Conservation (phyloP, 306 rosid species). For the Malus sylvestris region DNA sequence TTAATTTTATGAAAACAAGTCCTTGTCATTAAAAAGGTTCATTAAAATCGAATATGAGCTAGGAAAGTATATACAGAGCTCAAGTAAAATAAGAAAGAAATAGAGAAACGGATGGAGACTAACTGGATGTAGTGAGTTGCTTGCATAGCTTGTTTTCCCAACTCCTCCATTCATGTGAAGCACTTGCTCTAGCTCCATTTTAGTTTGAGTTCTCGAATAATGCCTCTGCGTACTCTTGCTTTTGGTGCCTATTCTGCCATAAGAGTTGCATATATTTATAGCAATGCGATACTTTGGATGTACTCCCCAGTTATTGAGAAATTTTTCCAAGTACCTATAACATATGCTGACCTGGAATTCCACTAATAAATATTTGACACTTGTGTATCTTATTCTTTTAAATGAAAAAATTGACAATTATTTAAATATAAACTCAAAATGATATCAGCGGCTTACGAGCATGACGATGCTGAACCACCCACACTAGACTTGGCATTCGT, state of each 20-base stretch:
- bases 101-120: neutral
- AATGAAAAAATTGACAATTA: too few relatives aligned
- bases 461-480: too few relatives aligned
- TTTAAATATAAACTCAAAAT: too few relatives aligned
- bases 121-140: slow-evolving; percentile 7
- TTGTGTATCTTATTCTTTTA: too few relatives aligned
- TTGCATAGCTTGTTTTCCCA: slow-evolving; percentile 6
- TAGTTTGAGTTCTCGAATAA: neutral
- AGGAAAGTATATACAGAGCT: too few relatives aligned
- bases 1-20: neutral
- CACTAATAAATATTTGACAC: too few relatives aligned
- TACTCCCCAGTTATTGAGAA: too few relatives aligned
- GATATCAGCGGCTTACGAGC: too few relatives aligned
- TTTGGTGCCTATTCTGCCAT: neutral
- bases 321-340: too few relatives aligned
- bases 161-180: slow-evolving; percentile 16
- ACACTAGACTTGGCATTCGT: too few relatives aligned
- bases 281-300: neutral
- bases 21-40: neutral
- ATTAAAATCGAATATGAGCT: too few relatives aligned
- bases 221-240: neutral
- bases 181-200: slow-evolving; percentile 4
- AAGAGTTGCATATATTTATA: neutral
- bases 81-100: neutral
- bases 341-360: too few relatives aligned